Conservation (phyloP, 2,329 filamentous ascomycete species). For the Apiospora phragmitis region DNA sequence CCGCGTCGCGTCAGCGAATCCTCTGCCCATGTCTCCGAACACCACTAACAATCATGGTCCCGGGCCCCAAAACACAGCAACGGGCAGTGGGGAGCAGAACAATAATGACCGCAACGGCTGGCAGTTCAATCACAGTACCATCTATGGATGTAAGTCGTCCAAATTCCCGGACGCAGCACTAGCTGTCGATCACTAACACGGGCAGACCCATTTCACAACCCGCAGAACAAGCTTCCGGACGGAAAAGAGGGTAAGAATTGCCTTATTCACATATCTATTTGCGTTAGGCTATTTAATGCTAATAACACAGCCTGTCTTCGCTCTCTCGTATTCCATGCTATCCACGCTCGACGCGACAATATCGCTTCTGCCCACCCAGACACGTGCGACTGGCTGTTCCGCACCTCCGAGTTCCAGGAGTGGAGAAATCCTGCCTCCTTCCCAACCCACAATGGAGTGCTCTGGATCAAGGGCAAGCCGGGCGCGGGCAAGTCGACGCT, state of each 20-base stretch:
- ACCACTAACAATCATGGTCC: neutral
- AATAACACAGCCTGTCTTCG: conserved; percentile 12
- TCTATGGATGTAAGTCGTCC: neutral
- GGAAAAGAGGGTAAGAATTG: neutral
- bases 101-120: neutral
- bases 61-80: neutral
- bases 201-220: neutral
- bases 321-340: conserved; percentile 18
- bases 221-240: neutral
- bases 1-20: neutral
- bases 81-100: neutral
- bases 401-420: conserved; percentile 17
- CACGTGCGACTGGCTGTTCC: conserved; percentile 26
- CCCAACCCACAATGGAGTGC: conserved; percentile 21
- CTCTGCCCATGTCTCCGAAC: neutral
- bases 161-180: neutral
- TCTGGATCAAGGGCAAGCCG: conserved; percentile 32
- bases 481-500: conserved; percentile 28
- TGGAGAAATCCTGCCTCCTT: conserved; percentile 19
- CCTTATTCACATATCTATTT: neutral
- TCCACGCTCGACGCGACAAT: conserved; percentile 20
- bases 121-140: neutral
- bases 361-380: conserved; percentile 15
- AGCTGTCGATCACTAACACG: neutral
- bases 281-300: neutral